Percentiles rank a stretch among this genome's conserved stretches.
Conservation (phyloP, 2,329 filamentous ascomycete genomes). For the Fonsecaea pugnacius region DNA sequence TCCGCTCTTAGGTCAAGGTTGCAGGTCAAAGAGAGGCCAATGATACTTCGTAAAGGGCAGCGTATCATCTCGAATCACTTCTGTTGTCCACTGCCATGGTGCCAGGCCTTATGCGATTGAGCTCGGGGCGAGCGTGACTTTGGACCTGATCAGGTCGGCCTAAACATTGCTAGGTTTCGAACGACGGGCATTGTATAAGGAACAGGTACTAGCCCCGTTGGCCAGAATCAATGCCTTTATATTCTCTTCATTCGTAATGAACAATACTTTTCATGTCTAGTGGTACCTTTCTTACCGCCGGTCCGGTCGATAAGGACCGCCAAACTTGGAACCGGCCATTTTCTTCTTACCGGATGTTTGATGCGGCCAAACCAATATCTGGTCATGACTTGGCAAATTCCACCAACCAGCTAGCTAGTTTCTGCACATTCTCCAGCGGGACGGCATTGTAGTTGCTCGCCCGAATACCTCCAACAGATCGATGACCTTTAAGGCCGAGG, state of each 20-base stretch:
- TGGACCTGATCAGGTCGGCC: too few species aligned
- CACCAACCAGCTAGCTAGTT: conserved; percentile 50
- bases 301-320: not conserved
- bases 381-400: conserved; percentile 49
- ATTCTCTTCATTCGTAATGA: not conserved
- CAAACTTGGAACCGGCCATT: not conserved
- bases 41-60: too few species aligned
- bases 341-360: too few species aligned
- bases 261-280: not conserved
- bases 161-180: too few species aligned
- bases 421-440: conserved; percentile 53
- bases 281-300: not conserved
- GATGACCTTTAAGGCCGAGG: conserved; percentile 84
- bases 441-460: conserved; percentile 91
- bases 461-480: conserved; percentile 82
- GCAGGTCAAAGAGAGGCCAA: too few species aligned
- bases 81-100: too few species aligned
- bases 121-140: too few species aligned
- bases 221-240: not conserved
- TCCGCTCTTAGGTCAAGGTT: too few species aligned
- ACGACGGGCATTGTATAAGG: too few species aligned
- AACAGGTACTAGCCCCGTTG: too few species aligned
- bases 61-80: too few species aligned
- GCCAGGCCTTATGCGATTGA: too few species aligned
- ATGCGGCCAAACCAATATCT: not conserved